Evolutionary conservation across 176 grass and related monocot genomes (phyloP), one percentile per base, ranked within the genome.

Genomic region (Oryza australiensis): DNA sequence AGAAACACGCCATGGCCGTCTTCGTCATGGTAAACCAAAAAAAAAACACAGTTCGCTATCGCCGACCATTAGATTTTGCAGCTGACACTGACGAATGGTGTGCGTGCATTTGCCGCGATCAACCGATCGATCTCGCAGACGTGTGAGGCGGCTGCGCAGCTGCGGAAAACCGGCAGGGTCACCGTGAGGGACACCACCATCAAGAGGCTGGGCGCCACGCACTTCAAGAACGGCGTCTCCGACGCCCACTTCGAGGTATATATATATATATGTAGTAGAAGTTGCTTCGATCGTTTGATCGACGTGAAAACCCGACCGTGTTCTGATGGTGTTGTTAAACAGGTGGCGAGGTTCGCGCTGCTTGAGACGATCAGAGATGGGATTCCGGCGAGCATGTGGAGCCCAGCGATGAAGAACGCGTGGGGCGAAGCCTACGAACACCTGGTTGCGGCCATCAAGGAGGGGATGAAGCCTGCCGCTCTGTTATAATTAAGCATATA

Each of bases 111-210:
- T 70, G 57, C 64, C 45, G 49, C 41, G 41, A 68, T 68, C 41
- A 14, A 18, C 40, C 20, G 2, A 49, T 49, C 26, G 2, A 49
- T 49, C 3, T 51, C 20, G 70, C 83, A 97, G 95, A 98, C 92
- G 30, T 95, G 92, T 6, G 95, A 98, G 82, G 88, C 95, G 3
- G 95, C 92, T 2, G 92, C 85, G 42, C 92, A 95, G 62, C 85
- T 98, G 48, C 88, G 90, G 66, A 98, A 95, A 86, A 60, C 95
- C 45, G 95, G 95, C 7, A 91, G 85, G 88, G 66, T 93, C 49
- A 98, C 90, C 11, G 88, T 98, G 26, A 91, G 90, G 73, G 95
- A 98, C 62, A 95, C 90, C 32, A 95, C 92, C 3, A 88, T 98
- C 8, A 94, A 91, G 86, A 89, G 82, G 92, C 66, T 98, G 26